A percentile compares a stretch with the other conserved stretches of the same genome.
Evolutionary conservation across 768 basidiomycete genomes (phyloP).

Genomic region (Russula dissimulans): DNA sequence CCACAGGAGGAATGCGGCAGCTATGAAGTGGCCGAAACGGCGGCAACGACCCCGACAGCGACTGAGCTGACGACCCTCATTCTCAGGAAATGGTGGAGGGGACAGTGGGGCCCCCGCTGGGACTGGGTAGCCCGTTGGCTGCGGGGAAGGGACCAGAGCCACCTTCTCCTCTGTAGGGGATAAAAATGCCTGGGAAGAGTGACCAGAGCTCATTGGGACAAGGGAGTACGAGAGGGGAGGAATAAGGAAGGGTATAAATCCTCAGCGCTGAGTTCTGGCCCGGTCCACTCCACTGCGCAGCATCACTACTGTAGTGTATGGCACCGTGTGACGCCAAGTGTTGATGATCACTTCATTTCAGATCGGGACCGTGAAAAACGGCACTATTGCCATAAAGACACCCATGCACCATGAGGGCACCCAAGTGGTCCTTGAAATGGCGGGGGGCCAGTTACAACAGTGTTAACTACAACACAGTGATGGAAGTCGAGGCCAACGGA

Average conservation of each 20-base stretch:
- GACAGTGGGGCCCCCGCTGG: not conserved
- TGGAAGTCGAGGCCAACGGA: too few relatives aligned
- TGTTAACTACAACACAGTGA: too few relatives aligned
- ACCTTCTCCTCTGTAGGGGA: slow-evolving; percentile 1
- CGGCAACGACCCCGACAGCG: not conserved
- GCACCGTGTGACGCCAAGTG: too few relatives aligned
- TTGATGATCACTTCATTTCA: too few relatives aligned
- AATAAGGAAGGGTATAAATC: not conserved
- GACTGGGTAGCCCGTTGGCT: not conserved
- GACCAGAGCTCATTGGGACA: not conserved
- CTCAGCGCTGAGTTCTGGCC: too few relatives aligned
- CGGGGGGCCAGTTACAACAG: too few relatives aligned
- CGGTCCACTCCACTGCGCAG: too few relatives aligned
- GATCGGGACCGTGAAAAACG: too few relatives aligned
- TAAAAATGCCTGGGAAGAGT: not conserved
- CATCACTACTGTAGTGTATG: too few relatives aligned
- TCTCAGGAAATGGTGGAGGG: not conserved
- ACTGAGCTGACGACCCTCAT: not conserved
- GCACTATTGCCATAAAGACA: too few relatives aligned
- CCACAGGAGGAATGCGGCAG: not conserved
- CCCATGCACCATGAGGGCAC: too few relatives aligned
- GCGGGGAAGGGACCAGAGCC: not conserved
- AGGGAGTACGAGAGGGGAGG: not conserved
- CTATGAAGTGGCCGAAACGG: slow-evolving; percentile 1
- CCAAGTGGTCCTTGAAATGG: too few relatives aligned